A percentile compares a stretch with the other conserved stretches of the same genome.
Evolutionary conservation across 2,329 filamentous ascomycete genomes (phyloP).

Genomic region (Penicillium olsonii): DNA sequence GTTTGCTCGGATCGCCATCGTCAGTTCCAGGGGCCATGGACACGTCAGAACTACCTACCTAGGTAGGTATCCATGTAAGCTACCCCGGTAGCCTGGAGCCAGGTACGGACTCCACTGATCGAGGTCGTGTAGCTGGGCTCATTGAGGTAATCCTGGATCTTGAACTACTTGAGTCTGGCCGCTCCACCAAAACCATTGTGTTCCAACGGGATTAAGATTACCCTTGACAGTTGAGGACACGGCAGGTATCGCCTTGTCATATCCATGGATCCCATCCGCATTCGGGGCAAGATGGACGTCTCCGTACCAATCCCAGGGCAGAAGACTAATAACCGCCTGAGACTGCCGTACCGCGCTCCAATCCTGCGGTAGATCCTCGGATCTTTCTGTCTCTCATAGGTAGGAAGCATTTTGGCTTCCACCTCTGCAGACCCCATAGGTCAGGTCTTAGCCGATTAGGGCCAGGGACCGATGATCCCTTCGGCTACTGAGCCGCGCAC

Average conservation of each 20-base stretch:
- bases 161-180: conserved; percentile 2
- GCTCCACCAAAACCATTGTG: not conserved
- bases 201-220: too few relatives aligned
- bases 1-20: too few relatives aligned
- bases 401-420: not conserved
- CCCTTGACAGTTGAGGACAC: not conserved
- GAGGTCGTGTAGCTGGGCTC: not conserved
- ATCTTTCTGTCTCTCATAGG: not conserved
- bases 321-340: not conserved
- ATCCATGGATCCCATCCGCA: not conserved
- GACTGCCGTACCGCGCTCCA: not conserved
- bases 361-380: not conserved
- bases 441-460: not conserved
- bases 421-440: not conserved
- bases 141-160: not conserved
- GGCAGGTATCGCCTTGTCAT: not conserved
- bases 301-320: not conserved
- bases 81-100: too few relatives aligned
- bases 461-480: not conserved
- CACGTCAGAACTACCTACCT: not conserved
- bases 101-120: too few relatives aligned
- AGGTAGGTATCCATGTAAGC: too few relatives aligned
- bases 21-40: too few relatives aligned
- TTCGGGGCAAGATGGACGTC: not conserved
- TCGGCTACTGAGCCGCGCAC: not conserved